Conservation (phyloP, 805 yeast genomes). For the Cyberlindnera sargentensis region DNA sequence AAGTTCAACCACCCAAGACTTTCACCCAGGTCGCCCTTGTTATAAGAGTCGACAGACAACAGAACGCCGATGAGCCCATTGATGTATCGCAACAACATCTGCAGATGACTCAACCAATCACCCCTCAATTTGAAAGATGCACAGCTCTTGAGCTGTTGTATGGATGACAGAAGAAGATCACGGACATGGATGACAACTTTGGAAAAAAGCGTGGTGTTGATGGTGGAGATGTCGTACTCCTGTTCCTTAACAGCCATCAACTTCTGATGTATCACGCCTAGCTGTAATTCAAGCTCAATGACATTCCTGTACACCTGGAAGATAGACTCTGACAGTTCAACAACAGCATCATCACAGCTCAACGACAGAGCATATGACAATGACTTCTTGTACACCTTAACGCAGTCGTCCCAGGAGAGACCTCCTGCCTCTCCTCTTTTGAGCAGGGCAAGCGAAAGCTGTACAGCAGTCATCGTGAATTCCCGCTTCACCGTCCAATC, state of each 20-base stretch:
- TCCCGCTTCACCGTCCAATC: slow-evolving; percentile 19
- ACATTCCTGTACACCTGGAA: too few relatives aligned
- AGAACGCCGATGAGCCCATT: slow-evolving; percentile 39
- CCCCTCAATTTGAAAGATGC: not conserved
- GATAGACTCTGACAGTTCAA: too few relatives aligned
- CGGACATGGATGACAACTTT: slow-evolving; percentile 36
- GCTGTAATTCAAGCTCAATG: not conserved
- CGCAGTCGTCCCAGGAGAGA: slow-evolving; percentile 10
- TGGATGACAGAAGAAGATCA: slow-evolving; percentile 22
- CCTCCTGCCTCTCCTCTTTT: not conserved
- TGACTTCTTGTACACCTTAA: slow-evolving; percentile 17
- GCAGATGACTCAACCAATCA: slow-evolving; percentile 10
- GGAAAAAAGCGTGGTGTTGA: slow-evolving; percentile 34
- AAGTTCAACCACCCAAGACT: slow-evolving; percentile 30
- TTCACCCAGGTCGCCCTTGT: slow-evolving; percentile 37
- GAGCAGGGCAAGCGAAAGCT: not conserved
- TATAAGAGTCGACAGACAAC: slow-evolving; percentile 38
- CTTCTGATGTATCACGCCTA: not conserved
- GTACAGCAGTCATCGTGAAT: slow-evolving; percentile 3
- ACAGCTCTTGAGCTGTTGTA: not conserved
- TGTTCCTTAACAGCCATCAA: not conserved
- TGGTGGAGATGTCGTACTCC: not conserved
- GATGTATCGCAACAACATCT: slow-evolving; percentile 27
- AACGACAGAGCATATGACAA: not conserved
- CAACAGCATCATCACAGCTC: too few relatives aligned